These are phyloP conservation scores for Mortierella sp. DNA, from an alignment of 371 early-diverging fungal species.

Conservation along the genomic window DNA sequence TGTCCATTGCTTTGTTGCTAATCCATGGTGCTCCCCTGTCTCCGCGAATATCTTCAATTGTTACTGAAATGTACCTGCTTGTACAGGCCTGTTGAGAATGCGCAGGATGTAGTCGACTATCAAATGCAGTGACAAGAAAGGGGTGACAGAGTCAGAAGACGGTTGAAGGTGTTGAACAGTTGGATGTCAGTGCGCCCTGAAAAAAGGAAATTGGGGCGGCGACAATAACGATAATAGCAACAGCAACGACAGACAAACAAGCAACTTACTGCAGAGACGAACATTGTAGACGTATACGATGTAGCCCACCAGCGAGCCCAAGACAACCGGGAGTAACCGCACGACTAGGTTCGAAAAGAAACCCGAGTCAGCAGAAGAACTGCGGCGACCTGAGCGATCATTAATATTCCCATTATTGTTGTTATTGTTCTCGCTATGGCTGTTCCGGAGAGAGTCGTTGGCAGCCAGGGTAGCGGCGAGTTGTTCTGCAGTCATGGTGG, in stretches of 20 bases:
- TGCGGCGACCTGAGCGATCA: not conserved
- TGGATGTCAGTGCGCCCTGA: not conserved
- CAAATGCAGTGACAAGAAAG: not conserved
- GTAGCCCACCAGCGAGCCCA: constrained; percentile 49
- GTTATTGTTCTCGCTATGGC: not conserved
- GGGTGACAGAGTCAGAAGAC: constrained; percentile 4
- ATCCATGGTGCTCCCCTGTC: not conserved
- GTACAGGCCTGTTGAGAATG: constrained; percentile 15
- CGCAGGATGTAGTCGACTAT: constrained; percentile 31
- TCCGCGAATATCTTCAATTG: not conserved
- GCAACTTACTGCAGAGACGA: constrained; percentile 58
- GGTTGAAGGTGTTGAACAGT: not conserved
- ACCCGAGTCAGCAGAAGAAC: not conserved
- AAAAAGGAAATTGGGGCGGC: not conserved
- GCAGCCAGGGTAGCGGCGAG: constrained; percentile 42
- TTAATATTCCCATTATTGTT: not conserved
- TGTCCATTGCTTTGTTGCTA: not conserved
- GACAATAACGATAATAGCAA: not conserved
- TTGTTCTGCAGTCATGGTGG: constrained; percentile 40
- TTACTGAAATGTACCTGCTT: constrained; percentile 28
- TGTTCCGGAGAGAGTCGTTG: constrained; percentile 15
- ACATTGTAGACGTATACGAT: constrained; percentile 58
- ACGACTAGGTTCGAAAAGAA: constrained; percentile 10
- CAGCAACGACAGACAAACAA: not conserved
- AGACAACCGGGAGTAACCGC: constrained; percentile 41